phyloP scores from a whole-genome alignment of 2,329 filamentous ascomycete species.

The Sporothrix curviconia region DNA sequence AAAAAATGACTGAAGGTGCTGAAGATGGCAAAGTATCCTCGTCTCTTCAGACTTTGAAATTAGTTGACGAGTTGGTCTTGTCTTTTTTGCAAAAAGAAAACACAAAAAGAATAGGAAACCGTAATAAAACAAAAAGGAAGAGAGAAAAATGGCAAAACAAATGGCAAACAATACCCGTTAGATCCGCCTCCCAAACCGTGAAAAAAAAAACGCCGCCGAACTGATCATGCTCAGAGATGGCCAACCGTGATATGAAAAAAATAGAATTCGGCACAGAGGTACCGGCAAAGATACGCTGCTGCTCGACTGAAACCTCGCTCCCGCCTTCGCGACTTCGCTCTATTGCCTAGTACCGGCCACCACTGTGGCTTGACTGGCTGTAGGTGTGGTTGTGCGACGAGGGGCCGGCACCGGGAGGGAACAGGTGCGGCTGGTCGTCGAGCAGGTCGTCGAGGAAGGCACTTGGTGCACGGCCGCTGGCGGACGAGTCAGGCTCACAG shows the following conservation, averaged over 20 bases:
- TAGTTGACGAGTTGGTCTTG: not conserved
- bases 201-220: constrained; percentile 7
- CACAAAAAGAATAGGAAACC: not conserved
- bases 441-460: constrained; percentile 87
- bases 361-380: constrained; percentile 22
- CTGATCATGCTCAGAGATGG: not conserved
- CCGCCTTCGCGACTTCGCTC: no score
- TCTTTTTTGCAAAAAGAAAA: not conserved
- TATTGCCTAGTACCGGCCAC: constrained; percentile 19
- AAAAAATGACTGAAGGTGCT: no score
- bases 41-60: not conserved
- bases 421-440: constrained; percentile 58
- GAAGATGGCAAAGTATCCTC: no score
- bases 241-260: not conserved
- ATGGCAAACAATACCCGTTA: not conserved
- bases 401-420: constrained; percentile 35
- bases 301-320: not conserved
- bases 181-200: constrained; percentile 9
- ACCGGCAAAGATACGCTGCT: not conserved
- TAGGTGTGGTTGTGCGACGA: constrained; percentile 23
- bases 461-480: constrained; percentile 71
- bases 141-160: not conserved
- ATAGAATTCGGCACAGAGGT: not conserved
- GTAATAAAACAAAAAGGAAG: not conserved
- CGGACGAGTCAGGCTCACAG: constrained; percentile 58